Conservation (phyloP, 495 filamentous ascomycete genomes). For the Cenococcum geophilum region DNA sequence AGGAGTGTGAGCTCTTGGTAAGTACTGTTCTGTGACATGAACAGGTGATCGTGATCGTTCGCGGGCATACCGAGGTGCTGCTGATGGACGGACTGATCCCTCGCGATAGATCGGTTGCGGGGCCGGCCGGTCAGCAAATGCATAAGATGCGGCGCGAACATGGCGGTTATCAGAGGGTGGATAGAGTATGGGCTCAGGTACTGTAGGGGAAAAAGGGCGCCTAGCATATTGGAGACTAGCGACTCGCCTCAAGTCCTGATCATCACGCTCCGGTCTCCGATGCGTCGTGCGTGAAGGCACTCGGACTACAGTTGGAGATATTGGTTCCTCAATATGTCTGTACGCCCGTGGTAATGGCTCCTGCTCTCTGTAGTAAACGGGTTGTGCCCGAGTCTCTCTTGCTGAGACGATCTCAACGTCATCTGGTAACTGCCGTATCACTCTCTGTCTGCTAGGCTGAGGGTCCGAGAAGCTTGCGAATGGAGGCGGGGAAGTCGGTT, state of each 20-base stretch:
- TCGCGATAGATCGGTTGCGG: slow-evolving; percentile 55
- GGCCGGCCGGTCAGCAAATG: slow-evolving; percentile 48
- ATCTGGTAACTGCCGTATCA: slow-evolving; percentile 44
- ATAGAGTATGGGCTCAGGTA: slow-evolving; percentile 15
- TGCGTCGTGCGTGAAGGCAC: slow-evolving; percentile 42
- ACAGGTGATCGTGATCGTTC: slow-evolving; percentile 55
- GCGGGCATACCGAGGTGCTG: slow-evolving; percentile 43
- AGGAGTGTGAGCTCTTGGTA: slow-evolving; percentile 26
- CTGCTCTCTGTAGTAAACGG: slow-evolving; percentile 29
- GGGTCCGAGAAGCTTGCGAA: slow-evolving; percentile 38
- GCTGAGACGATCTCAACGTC: slow-evolving; percentile 45
- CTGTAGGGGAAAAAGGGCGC: slow-evolving; percentile 38
- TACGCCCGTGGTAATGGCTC: slow-evolving; percentile 14
- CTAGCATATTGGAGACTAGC: slow-evolving; percentile 48
- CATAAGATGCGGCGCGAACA: slow-evolving; percentile 56
- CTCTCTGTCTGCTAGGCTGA: slow-evolving; percentile 43
- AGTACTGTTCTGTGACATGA: slow-evolving; percentile 31
- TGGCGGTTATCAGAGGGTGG: slow-evolving; percentile 15
- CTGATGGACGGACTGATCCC: slow-evolving; percentile 38
- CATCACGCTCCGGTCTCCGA: slow-evolving; percentile 46
- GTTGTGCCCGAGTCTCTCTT: slow-evolving; percentile 35
- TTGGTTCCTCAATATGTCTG: slow-evolving; percentile 36
- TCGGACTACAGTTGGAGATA: slow-evolving; percentile 39
- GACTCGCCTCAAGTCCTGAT: slow-evolving; percentile 53
- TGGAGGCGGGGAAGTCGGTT: slow-evolving; percentile 78